Evolutionary conservation across 257 asterid species (phyloP).

Genomic region (Asclepias syriaca): DNA sequence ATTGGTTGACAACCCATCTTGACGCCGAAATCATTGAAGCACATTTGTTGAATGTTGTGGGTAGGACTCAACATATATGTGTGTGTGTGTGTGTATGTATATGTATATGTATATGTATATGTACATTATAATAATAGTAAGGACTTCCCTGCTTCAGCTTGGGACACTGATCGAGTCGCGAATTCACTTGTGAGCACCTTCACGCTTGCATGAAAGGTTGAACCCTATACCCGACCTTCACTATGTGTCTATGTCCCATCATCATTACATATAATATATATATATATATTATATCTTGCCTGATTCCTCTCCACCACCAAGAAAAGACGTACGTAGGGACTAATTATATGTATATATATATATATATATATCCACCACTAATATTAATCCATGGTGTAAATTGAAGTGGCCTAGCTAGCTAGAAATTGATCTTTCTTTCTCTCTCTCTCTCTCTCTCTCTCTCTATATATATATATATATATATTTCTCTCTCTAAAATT

Average conservation of each 20-base stretch:
- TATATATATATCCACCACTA: conserved; percentile 11
- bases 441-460: too few species aligned
- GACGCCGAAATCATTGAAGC: too few species aligned
- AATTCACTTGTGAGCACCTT: conserved; percentile 55
- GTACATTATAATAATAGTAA: not conserved
- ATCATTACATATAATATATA: conserved; percentile 3
- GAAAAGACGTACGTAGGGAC: not conserved
- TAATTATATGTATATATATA: not conserved
- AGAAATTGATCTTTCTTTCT: not conserved
- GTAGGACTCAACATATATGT: too few species aligned
- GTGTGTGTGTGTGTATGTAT: too few species aligned
- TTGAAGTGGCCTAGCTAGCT: too few species aligned
- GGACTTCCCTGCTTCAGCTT: conserved; percentile 33
- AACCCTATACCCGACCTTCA: not conserved
- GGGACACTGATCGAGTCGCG: conserved; percentile 81
- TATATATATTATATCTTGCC: too few species aligned
- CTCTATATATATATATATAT: too few species aligned
- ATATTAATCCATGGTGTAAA: not conserved
- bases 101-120: too few species aligned
- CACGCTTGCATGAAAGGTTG: conserved; percentile 63
- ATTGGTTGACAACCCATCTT: too few species aligned
- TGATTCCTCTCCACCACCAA: not conserved
- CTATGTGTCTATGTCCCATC: not conserved
- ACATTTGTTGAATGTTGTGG: too few species aligned
- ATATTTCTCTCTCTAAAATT: too few species aligned